Conservation (phyloP, 179 eudicot species). For the Drosera spatulata region DNA sequence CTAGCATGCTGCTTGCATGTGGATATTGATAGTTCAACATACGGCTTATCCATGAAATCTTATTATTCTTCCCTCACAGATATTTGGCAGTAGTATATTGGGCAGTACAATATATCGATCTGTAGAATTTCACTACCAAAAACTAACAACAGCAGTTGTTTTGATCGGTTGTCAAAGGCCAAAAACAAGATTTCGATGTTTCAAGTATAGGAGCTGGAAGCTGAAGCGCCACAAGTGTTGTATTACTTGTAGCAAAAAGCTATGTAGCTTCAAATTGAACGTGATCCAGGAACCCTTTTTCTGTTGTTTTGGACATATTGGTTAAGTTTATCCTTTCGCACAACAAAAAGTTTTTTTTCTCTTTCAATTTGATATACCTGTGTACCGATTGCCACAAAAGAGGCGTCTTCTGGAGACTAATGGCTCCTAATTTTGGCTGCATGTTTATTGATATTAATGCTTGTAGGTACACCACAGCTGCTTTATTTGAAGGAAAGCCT, state of each 20-base stretch:
- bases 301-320: conserved; percentile 76
- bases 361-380: conserved; percentile 87
- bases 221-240: too few species aligned
- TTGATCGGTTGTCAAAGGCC: background rate
- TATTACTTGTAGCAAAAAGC: conserved; percentile 60
- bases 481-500: conserved; percentile 37
- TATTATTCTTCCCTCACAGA: too few species aligned
- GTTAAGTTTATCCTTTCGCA: conserved; percentile 47
- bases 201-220: too few species aligned
- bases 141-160: conserved; percentile 17
- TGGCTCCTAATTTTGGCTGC: too few species aligned
- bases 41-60: too few species aligned
- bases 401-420: too few species aligned
- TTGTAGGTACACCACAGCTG: conserved; percentile 49
- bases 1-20: too few species aligned
- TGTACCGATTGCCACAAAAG: conserved; percentile 8
- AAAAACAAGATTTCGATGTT: too few species aligned
- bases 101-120: conserved; percentile 1
- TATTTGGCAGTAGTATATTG: too few species aligned
- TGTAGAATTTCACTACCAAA: conserved; percentile 66
- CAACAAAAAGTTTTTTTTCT: conserved; percentile 69
- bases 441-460: conserved; percentile 19
- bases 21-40: too few species aligned
- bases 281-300: conserved; percentile 41
- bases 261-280: conserved; percentile 72